phyloP scores from a whole-genome alignment of 768 basidiomycete species.

The Lentinula sp. region DNA sequence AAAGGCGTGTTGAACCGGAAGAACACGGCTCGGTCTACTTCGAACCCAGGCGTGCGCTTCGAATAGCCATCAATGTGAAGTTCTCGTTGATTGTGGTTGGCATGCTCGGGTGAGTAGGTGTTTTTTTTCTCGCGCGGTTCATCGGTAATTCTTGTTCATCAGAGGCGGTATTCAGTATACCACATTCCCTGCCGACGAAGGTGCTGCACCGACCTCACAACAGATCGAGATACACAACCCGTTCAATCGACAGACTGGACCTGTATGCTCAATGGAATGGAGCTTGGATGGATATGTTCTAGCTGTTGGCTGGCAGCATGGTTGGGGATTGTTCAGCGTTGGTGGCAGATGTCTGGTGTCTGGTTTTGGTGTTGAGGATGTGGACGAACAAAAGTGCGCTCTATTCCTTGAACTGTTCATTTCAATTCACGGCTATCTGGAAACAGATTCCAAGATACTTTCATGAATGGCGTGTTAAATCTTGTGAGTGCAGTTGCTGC shows the following conservation, averaged over 20 bases:
- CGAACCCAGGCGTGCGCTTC: slow-evolving; percentile 62
- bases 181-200: slow-evolving; percentile 60
- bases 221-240: slow-evolving; percentile 57
- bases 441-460: slow-evolving; percentile 67
- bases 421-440: background rate
- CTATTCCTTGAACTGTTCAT: background rate
- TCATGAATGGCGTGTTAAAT: slow-evolving; percentile 74
- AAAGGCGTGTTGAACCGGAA: slow-evolving; percentile 45
- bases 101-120: slow-evolving; percentile 46
- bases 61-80: slow-evolving; percentile 65
- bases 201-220: slow-evolving; percentile 54
- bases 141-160: background rate
- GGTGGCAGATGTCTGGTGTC: slow-evolving; percentile 84
- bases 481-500: slow-evolving; percentile 44
- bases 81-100: slow-evolving; percentile 85
- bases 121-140: background rate
- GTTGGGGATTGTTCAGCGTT: slow-evolving; percentile 89
- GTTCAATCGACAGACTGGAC: slow-evolving; percentile 51
- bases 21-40: slow-evolving; percentile 33
- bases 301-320: slow-evolving; percentile 85
- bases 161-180: slow-evolving; percentile 67
- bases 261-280: slow-evolving; percentile 75
- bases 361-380: slow-evolving; percentile 65
- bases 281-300: slow-evolving; percentile 94
- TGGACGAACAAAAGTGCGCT: slow-evolving; percentile 47